Evolutionary conservation across 1,284 basidiomycete genomes (phyloP).

Genomic region (Moesziomyces sp.): DNA sequence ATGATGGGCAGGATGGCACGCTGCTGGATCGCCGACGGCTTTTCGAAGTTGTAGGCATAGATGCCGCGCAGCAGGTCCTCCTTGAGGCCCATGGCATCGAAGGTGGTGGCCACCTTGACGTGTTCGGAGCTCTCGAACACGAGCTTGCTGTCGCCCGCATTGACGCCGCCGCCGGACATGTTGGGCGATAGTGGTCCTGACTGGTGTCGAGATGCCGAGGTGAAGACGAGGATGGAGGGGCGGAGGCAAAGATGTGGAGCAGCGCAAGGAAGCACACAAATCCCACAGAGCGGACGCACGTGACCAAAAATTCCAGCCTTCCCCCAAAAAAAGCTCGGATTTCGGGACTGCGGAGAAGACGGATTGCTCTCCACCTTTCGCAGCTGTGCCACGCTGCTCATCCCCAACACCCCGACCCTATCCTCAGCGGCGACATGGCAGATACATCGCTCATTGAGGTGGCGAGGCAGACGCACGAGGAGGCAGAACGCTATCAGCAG

Average conservation of each 20-base stretch:
- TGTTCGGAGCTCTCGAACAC: slow-evolving; percentile 97
- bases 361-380: too few species aligned
- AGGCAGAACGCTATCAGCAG: slow-evolving; percentile 85
- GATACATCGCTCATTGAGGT: slow-evolving; percentile 87
- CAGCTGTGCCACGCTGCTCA: neutral
- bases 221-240: neutral
- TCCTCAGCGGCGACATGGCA: slow-evolving; percentile 47
- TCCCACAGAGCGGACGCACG: too few species aligned
- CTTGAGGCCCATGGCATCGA: slow-evolving; percentile 90
- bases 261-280: neutral
- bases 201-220: neutral
- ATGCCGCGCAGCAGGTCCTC: slow-evolving; percentile 95
- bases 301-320: slow-evolving; percentile 6
- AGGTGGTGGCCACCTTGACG: slow-evolving; percentile 75
- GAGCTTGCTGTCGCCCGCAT: slow-evolving; percentile 73
- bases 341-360: slow-evolving; percentile 9
- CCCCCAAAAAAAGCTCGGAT: slow-evolving; percentile 11
- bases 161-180: slow-evolving; percentile 56
- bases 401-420: neutral
- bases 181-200: neutral
- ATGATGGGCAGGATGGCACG: slow-evolving; percentile 65
- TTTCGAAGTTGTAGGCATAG: slow-evolving; percentile 84
- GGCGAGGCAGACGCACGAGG: slow-evolving; percentile 92
- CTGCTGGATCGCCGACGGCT: slow-evolving; percentile 58
- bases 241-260: slow-evolving; percentile 3